Percentiles rank a stretch among this genome's conserved stretches.
Conservation (phyloP, 805 yeast genomes). For the Candida broadrunensis region DNA sequence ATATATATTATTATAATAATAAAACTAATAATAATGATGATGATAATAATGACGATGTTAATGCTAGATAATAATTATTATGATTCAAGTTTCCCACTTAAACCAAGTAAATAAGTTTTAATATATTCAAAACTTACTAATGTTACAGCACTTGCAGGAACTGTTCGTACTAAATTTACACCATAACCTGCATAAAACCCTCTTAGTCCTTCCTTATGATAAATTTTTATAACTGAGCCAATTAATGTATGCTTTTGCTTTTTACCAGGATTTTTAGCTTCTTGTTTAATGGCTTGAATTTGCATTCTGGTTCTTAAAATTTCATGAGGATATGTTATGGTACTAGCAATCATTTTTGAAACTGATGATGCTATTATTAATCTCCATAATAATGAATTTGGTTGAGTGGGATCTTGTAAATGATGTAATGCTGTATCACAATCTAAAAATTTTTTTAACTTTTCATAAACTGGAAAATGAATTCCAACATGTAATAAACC, state of each 20-base stretch:
- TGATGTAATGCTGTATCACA: slow-evolving; percentile 8
- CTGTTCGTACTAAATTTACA: slow-evolving; percentile 83
- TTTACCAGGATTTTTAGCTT: slow-evolving; percentile 10
- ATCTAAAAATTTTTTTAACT: slow-evolving; percentile 56
- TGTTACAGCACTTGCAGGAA: slow-evolving; percentile 95
- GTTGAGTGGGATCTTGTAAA: neutral
- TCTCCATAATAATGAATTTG: slow-evolving; percentile 21
- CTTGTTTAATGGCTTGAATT: slow-evolving; percentile 38
- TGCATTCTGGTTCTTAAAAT: slow-evolving; percentile 90
- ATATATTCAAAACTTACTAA: slow-evolving; percentile 86
- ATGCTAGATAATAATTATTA: too few species aligned
- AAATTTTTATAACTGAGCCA: slow-evolving; percentile 39
- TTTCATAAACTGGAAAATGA: slow-evolving; percentile 92
- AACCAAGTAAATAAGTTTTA: slow-evolving; percentile 48
- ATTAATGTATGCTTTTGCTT: slow-evolving; percentile 16
- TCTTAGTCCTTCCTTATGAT: slow-evolving; percentile 64
- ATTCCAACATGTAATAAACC: slow-evolving; percentile 94
- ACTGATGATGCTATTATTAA: slow-evolving; percentile 62
- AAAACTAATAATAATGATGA: too few species aligned
- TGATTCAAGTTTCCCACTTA: slow-evolving; percentile 17
- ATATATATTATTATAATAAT: too few species aligned
- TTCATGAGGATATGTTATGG: slow-evolving; percentile 93
- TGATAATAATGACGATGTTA: too few species aligned
- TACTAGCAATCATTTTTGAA: slow-evolving; percentile 85
- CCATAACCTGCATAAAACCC: slow-evolving; percentile 91